Base-by-base conservation (phyloP, 257 asterid species). In the Jacaranda mimosifolia region DNA sequence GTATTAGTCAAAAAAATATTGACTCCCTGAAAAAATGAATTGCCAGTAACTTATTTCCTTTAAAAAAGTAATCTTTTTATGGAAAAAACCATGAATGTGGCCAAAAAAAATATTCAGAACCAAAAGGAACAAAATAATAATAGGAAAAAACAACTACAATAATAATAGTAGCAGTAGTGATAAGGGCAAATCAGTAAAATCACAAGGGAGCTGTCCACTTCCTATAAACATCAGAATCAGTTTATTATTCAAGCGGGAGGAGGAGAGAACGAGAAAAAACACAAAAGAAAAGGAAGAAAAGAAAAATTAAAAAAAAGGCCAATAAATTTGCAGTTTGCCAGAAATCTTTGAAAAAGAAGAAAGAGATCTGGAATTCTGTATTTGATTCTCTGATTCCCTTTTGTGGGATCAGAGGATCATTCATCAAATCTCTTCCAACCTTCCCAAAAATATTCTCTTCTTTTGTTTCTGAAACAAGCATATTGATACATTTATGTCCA, bases 321-420 rank as follows among this genome's bases (percentile, higher is more conserved):
- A 45, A 52, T n/a, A 7, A 69, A 6, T 66, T 73, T 60, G 72
- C 79, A 83, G 63, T 76, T 13, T 52, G 51, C 69, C 36, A 21
- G 72, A 81, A 79, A 87, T 7, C 56, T 45, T 55, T 38, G 13
- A 38, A 42, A 5, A 9, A 26, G 32, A 26, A 26, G 32, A 62
- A 53, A 51, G 2, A 12, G 0, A 75, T 77, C 74, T 71, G 74
- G 75, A 76, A 74, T 81, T 84, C 83, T 76, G 82, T 77, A 75
- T 80, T 72, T 13, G 91, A 84, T 87, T 87, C 97, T 88, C 96
- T 89, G 94, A 84, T 83, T 88, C 96, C 97, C 82, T 59, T 74
- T 43, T 49, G 63, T 80, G 95, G 96, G 85, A 91, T 89, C 96
- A 86, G 97, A 82, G 97, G 82, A 91, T 91, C 92, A 74, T 76